Percentiles rank a stretch among this genome's conserved stretches.
These are phyloP conservation scores for Mortierella sp. DNA, from an alignment of 371 early-diverging fungal species.

Conservation along the genomic window DNA sequence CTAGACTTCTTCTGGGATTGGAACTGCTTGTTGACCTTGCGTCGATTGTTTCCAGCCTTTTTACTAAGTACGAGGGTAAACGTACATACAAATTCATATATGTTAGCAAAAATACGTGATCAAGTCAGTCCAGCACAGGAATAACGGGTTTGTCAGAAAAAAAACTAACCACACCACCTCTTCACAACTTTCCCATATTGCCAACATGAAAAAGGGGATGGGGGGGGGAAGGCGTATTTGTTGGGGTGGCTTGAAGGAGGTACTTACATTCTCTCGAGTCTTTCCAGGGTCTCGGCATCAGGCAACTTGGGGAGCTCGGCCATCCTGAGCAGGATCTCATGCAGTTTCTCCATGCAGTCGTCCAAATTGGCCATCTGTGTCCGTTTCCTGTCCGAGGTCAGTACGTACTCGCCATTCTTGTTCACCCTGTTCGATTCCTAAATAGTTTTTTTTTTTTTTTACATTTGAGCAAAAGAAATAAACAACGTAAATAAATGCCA, in stretches of 20 bases:
- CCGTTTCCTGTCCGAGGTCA: constrained; percentile 84
- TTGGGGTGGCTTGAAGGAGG: background rate
- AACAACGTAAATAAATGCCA: no score
- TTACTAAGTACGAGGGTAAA: constrained; percentile 56
- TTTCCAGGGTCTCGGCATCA: constrained; percentile 69
- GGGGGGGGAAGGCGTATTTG: background rate
- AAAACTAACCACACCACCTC: background rate
- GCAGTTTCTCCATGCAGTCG: constrained; percentile 84
- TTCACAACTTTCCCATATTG: background rate
- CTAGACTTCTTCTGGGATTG: constrained; percentile 66
- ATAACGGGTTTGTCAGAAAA: constrained; percentile 3
- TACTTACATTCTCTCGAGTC: constrained; percentile 76
- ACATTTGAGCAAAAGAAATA: no score
- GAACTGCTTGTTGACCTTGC: constrained; percentile 65
- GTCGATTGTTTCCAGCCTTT: constrained; percentile 62
- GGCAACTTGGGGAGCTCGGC: constrained; percentile 81
- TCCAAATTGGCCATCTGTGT: constrained; percentile 85
- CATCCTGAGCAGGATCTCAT: constrained; percentile 72
- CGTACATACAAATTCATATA: background rate
- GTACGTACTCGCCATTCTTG: constrained; percentile 79
- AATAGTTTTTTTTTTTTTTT: constrained; percentile 25
- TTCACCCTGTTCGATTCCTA: constrained; percentile 73
- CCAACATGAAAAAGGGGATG: background rate
- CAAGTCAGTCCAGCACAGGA: no score
- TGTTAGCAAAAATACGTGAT: background rate